Evolutionary conservation across 2,329 filamentous ascomycete species (phyloP).

Genomic region (Fusarium albosuccineum): DNA sequence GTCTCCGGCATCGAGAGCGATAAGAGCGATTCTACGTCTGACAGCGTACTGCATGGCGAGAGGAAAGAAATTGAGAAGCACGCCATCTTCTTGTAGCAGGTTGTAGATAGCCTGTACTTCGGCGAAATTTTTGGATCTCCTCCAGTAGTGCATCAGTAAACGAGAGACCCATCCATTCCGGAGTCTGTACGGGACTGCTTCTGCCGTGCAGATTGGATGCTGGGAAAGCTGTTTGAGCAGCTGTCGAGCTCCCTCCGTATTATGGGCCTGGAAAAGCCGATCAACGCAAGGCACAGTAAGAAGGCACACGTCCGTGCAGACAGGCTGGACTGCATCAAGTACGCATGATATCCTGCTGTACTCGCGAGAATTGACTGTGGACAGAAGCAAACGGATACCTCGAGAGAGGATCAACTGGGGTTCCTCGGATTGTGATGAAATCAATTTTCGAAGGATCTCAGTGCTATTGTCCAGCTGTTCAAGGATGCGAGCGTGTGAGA

Average conservation of each 20-base stretch:
- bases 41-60: slow-evolving; percentile 45
- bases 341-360: slow-evolving; percentile 35
- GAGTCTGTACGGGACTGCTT: slow-evolving; percentile 11
- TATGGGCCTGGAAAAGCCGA: slow-evolving; percentile 23
- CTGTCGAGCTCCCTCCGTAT: slow-evolving; percentile 31
- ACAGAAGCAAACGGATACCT: slow-evolving; percentile 44
- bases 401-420: slow-evolving; percentile 27
- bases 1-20: slow-evolving; percentile 47
- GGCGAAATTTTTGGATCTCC: slow-evolving; percentile 39
- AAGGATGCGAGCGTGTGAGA: neutral
- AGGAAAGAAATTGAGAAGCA: slow-evolving; percentile 42
- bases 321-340: slow-evolving; percentile 38
- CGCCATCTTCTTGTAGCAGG: slow-evolving; percentile 46
- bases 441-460: slow-evolving; percentile 34
- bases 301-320: slow-evolving; percentile 41
- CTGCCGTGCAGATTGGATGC: slow-evolving; percentile 4
- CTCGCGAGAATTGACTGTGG: slow-evolving; percentile 29
- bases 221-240: slow-evolving; percentile 32
- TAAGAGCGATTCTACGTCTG: slow-evolving; percentile 45
- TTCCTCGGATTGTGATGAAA: slow-evolving; percentile 25
- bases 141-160: slow-evolving; percentile 46
- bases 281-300: slow-evolving; percentile 43
- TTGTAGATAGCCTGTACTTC: slow-evolving; percentile 46
- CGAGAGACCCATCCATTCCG: slow-evolving; percentile 40
- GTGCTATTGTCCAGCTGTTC: slow-evolving; percentile 31